phyloP scores from a whole-genome alignment of 192 early-diverging fungal species.

The Spinellus fusiger region DNA sequence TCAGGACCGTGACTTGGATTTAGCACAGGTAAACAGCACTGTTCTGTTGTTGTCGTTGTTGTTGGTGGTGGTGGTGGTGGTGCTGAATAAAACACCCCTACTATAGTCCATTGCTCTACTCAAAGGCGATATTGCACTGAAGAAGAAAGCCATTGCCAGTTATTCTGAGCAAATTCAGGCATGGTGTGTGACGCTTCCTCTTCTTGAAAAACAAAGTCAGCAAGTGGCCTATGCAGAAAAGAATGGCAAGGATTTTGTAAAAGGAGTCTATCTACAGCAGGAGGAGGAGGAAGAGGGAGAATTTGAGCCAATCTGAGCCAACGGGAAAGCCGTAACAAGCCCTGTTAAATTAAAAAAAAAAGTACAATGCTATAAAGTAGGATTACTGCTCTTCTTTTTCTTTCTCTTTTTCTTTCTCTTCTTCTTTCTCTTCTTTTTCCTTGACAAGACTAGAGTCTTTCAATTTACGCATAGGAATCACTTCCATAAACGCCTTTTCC shows the following conservation, averaged over 20 bases:
- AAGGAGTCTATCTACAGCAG: neutral
- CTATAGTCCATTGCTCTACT: slow-evolving; percentile 8
- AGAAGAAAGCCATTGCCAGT: slow-evolving; percentile 9
- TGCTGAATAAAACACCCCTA: neutral
- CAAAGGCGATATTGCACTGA: slow-evolving; percentile 19
- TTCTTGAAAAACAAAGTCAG: slow-evolving; percentile 6
- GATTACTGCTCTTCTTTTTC: neutral
- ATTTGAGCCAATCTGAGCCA: slow-evolving; percentile 19
- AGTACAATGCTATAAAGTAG: neutral
- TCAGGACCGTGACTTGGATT: slow-evolving; percentile 6
- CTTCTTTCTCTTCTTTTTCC: neutral
- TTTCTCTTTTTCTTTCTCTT: neutral
- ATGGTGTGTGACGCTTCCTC: slow-evolving; percentile 9
- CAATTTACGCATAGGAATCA: slow-evolving; percentile 88
- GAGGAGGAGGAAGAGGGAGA: slow-evolving; percentile 22
- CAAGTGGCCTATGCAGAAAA: neutral
- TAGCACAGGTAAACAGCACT: slow-evolving; percentile 10
- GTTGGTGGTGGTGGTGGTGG: no score
- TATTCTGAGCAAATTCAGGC: slow-evolving; percentile 11
- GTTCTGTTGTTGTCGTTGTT: neutral
- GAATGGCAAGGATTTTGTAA: neutral
- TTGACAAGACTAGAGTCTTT: slow-evolving; percentile 33
- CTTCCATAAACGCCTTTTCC: slow-evolving; percentile 80
- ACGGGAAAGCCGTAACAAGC: neutral
- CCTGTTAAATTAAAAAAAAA: neutral